Base-by-base conservation (phyloP, 441 rosid species). In the Viola pubescens region DNA sequence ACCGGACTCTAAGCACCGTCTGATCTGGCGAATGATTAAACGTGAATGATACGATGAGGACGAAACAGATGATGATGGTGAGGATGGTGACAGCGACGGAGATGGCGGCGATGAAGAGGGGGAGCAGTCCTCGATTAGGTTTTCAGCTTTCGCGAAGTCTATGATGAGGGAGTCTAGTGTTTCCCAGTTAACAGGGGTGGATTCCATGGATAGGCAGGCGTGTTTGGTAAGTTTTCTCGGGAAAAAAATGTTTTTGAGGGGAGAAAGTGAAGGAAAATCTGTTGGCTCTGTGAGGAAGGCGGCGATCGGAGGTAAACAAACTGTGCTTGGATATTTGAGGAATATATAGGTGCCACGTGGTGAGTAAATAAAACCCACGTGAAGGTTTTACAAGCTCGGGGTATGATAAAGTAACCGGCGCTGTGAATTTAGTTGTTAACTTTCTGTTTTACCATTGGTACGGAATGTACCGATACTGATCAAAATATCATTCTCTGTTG, bases 101-200 rank as follows among this genome's bases (percentile, higher is more conserved):
- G 82, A 76, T 5, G 70, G 57, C 10, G 78, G 75, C 37, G 86
- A 75, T 4, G 81, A 56, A 19, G 77, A 37, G 1, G 70, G 34
- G 34, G 34, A 26, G 34, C 34, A 50, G 65, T 77, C 89, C 45
- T 89, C 95, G 37, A 89, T 57, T 46, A 89, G 73, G 63, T 85
- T 79, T 73, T 92, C 98, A 34, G 97, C 84, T 81, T 71, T 80
- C 11, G 82, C 88, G 63, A 87, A 91, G 62, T 91, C 91, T 70
- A 82, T 66, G 14, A 89, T 68, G 6, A 91, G 82, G 42, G 81
- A 75, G 74, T 92, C 98, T 39, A 92, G 87, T 42, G 90, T 80
- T 62, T 87, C 97, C 97, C 97, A 92, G 73, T 92, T 87, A 53
- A 92, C 94, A 2, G 82, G 79, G 54, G 75, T 67, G 0, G 85